Base-by-base conservation (phyloP, 345 rosid species). In the Gossypium mustelinum region DNA sequence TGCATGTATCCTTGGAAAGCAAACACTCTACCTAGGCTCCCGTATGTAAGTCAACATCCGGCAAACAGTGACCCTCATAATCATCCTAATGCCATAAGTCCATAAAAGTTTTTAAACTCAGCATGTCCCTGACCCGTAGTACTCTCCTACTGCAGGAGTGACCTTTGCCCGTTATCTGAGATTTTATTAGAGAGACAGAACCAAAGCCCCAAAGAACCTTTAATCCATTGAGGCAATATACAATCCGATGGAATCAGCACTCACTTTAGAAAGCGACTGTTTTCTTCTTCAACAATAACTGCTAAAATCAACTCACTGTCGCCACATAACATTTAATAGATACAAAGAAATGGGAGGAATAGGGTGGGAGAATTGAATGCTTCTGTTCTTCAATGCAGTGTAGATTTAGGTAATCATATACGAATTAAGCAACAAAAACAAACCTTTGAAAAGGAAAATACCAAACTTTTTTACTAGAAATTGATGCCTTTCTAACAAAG, bases 401-500 rank as follows among this genome's bases (percentile, higher is more conserved):
- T 12, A 48, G 52, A 48, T 18, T 7, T 18, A 22, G 34, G 34
- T 24, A 24, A 24, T 3, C 63, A 58, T 11, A 58, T 4, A 24
- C 7, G 9, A 59, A 59, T 10, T 27, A 59, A 59, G 34, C 39
- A 59, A 59, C 41, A 59, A 2, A 59, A 59, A 20, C 14, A 39
- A 39, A 17, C 52, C 27, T 11, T 22, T 10, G n/a, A 45, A 43
- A n/a, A 41, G 25, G 50, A 41, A 43, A 64, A 43, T 20, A 13
- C 27, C 14, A 64, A 64, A 64, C 50, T 2, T 64, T 43, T 44
- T n/a, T 29, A 44, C 20, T 44, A 44, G 70, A 66, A 66, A 17
- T 47, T 45, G 52, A 67, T 45, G 58, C 57, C 72, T 48, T 24
- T 4, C 22, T 24, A 48, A 68, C 22, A 25, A 68, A 68, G 72